Evolutionary conservation across 129 eudicot genomes (phyloP).

Genomic region (Helianthus tuberosus): DNA sequence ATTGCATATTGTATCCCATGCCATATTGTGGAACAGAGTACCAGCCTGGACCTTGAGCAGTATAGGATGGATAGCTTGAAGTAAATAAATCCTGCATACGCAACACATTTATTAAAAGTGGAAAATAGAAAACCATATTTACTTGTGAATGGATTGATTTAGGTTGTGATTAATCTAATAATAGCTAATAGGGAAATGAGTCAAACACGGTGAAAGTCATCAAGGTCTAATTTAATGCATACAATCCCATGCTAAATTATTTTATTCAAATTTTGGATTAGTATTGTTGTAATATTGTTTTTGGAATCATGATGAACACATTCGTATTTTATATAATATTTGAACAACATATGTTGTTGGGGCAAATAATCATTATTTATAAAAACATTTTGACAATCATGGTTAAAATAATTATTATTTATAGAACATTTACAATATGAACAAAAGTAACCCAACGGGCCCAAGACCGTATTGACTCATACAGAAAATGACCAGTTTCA

Average conservation of each 20-base stretch:
- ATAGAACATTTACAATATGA: too few species aligned
- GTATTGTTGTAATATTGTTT: not conserved
- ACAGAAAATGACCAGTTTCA: too few species aligned
- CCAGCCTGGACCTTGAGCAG: conserved; percentile 72
- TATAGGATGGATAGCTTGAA: conserved; percentile 47
- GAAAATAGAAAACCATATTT: not conserved
- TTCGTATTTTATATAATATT: not conserved
- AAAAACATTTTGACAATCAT: too few species aligned
- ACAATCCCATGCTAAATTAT: not conserved
- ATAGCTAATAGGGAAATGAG: not conserved
- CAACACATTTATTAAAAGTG: not conserved
- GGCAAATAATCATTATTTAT: too few species aligned
- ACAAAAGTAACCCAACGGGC: too few species aligned
- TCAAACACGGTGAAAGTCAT: not conserved
- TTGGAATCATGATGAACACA: not conserved
- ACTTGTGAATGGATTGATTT: not conserved
- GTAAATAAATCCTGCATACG: conserved; percentile 72
- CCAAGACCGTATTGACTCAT: too few species aligned
- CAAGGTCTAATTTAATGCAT: not conserved
- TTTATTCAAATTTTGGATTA: not conserved
- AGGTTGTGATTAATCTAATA: not conserved
- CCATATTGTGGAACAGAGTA: conserved; percentile 60
- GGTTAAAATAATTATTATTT: not conserved
- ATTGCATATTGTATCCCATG: conserved; percentile 65
- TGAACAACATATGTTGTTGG: not conserved